Percentiles rank a stretch among this genome's conserved stretches.
phyloP scores from a whole-genome alignment of 805 yeast species.

The Kodamaea laetipori region DNA sequence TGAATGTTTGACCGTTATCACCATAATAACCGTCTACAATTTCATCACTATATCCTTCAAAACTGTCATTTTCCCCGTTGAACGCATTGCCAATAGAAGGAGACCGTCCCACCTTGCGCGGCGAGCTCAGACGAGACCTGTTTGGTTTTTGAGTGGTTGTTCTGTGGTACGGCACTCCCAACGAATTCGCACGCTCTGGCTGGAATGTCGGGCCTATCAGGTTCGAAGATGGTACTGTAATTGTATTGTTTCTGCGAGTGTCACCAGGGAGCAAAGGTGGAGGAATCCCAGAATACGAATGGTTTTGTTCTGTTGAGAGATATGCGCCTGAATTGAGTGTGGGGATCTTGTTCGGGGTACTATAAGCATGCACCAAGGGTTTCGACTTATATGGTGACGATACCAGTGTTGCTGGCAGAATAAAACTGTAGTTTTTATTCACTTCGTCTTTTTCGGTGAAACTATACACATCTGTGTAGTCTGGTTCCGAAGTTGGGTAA shows the following conservation, averaged over 20 bases:
- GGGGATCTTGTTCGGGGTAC: constrained; percentile 19
- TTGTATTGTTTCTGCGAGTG: background rate
- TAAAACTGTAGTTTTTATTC: background rate
- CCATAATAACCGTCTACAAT: constrained; percentile 4
- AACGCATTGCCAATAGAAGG: too few species aligned
- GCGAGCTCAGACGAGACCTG: constrained; percentile 10
- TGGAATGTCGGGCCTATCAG: background rate
- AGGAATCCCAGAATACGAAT: background rate
- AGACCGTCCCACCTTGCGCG: too few species aligned
- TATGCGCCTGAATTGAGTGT: constrained; percentile 3
- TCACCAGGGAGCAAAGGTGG: background rate
- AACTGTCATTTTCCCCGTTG: too few species aligned
- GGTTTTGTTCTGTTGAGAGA: background rate
- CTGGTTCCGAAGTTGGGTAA: background rate
- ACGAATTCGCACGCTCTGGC: background rate
- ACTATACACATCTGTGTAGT: background rate
- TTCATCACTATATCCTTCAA: constrained; percentile 9
- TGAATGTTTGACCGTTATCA: background rate
- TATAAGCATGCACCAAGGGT: background rate
- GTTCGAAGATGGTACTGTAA: background rate
- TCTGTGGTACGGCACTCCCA: constrained; percentile 2
- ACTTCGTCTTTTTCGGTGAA: background rate
- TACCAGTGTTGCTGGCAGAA: background rate
- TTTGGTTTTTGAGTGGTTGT: background rate
- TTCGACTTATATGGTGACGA: too few species aligned